Percentiles rank a stretch among this genome's conserved stretches.
Evolutionary conservation across 257 asterid genomes (phyloP).

Genomic region (Cinchona pubescens): DNA sequence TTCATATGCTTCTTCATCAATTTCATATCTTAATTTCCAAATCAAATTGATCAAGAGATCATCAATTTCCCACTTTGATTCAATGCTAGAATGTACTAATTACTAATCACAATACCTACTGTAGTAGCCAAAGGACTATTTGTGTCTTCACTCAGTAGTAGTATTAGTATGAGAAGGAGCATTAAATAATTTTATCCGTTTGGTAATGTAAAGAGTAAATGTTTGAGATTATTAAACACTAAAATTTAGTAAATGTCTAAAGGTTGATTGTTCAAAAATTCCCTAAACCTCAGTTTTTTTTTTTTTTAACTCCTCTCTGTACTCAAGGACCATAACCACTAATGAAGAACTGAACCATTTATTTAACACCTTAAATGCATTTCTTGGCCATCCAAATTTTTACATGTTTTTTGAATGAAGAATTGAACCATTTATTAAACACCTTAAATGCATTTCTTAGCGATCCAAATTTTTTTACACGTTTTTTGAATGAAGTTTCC

Average conservation of each 20-base stretch:
- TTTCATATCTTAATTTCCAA: background rate
- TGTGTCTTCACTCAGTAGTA: background rate
- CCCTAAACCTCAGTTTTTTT: background rate
- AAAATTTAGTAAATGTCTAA: too few relatives aligned
- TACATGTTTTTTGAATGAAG: too few relatives aligned
- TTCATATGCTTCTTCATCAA: background rate
- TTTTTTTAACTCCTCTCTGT: background rate
- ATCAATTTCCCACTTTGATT: background rate
- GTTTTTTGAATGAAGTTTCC: too few relatives aligned
- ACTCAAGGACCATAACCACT: background rate
- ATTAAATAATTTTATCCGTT: background rate
- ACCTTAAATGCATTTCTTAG: too few relatives aligned
- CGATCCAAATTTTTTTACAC: too few relatives aligned
- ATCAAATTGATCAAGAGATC: background rate
- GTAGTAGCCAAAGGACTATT: background rate
- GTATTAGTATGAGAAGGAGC: too few relatives aligned
- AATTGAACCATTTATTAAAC: too few relatives aligned
- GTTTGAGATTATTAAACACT: too few relatives aligned
- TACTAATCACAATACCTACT: background rate
- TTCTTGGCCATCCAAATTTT: too few relatives aligned
- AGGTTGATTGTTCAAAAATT: too few relatives aligned
- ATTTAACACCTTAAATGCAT: too few relatives aligned
- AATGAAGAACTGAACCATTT: background rate
- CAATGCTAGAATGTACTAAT: background rate
- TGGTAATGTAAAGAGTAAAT: too few relatives aligned